Conservation (phyloP, 1,139 yeast species). For the Meyerozyma smithsonii region DNA sequence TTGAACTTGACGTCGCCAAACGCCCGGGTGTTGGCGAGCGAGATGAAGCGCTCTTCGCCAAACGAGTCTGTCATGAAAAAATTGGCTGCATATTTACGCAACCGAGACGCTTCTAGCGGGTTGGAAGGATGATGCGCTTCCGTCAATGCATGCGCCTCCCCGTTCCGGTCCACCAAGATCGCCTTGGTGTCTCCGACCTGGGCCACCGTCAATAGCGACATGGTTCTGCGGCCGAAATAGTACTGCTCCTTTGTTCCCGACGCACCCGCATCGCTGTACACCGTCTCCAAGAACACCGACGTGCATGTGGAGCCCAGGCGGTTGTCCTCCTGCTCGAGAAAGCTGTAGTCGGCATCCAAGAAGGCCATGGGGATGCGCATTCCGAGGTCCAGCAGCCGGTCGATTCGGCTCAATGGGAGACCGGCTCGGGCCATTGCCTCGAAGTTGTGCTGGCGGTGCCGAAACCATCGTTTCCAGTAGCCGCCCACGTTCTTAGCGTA, state of each 20-base stretch:
- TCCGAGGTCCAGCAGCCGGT: conserved; percentile 47
- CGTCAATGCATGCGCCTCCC: conserved; percentile 76
- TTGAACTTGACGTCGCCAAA: conserved; percentile 87
- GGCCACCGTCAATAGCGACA: conserved; percentile 69
- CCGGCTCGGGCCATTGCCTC: conserved; percentile 32
- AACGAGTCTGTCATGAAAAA: conserved; percentile 84
- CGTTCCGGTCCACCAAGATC: conserved; percentile 70
- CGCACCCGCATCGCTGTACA: conserved; percentile 9
- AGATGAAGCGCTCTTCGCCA: conserved; percentile 84
- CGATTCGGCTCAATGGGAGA: conserved; percentile 13
- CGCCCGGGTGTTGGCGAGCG: conserved; percentile 86
- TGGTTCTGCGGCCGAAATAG: conserved; percentile 68
- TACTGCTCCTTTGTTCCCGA: conserved; percentile 28
- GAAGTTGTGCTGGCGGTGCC: conserved; percentile 42
- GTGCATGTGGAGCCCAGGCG: conserved; percentile 82
- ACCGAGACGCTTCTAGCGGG: conserved; percentile 68
- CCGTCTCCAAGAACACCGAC: conserved; percentile 61
- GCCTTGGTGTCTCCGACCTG: conserved; percentile 96
- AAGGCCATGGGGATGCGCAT: conserved; percentile 60
- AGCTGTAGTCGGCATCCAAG: conserved; percentile 54
- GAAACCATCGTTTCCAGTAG: conserved; percentile 81
- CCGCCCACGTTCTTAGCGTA: conserved; percentile 68
- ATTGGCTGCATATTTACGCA: conserved; percentile 66
- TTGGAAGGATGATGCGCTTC: conserved; percentile 84
- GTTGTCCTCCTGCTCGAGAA: conserved; percentile 30